Evolutionary conservation across 441 rosid genomes (phyloP), one percentile per base, ranked within the genome.

Genomic region (Jatropha podagrica): DNA sequence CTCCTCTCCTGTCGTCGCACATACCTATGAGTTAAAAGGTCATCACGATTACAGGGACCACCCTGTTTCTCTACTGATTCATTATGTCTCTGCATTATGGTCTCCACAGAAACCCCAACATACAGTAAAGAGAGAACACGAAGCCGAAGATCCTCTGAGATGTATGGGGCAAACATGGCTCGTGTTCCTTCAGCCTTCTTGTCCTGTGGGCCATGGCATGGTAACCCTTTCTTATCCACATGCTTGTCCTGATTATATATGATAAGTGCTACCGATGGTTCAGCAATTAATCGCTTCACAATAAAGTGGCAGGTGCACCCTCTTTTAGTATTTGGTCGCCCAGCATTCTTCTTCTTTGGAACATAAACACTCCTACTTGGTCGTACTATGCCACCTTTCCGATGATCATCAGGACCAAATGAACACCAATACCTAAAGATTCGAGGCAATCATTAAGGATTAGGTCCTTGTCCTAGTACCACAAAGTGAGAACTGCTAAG

Each of bases 241-340:
- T 93, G 98, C 85, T 90, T 95, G 73, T 93, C 94, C 59, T 87
- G 89, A 74, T 93, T 93, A 76, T 91, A 95, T 13, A 95, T 91
- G 78, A 95, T 68, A 52, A 95, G 88, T 13, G 96, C 98, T 59
- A 90, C 92, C 0, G 92, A 79, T 46, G 98, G 97, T 74, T 95
- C 95, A 62, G 94, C 93, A 73, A 87, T 93, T 69, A 95, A 84
- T 67, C 97, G 90, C 79, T 95, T 95, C 73, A 95, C 97, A 72
- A 92, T 95, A 80, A 95, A 95, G 85, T 91, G 97, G 81, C 97
- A 95, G 77, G 93, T 89, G 85, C 97, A 92, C 7, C 97, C 98
- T 77, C 97, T 89, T 81, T 92, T 95, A 8, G 95, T 90, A 77
- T 92, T 95, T 1, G 98, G 98, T 49, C 97, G 89, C 62, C 95